Conservation (phyloP, 495 filamentous ascomycete species). For the Thermothielavioides terrestris region DNA sequence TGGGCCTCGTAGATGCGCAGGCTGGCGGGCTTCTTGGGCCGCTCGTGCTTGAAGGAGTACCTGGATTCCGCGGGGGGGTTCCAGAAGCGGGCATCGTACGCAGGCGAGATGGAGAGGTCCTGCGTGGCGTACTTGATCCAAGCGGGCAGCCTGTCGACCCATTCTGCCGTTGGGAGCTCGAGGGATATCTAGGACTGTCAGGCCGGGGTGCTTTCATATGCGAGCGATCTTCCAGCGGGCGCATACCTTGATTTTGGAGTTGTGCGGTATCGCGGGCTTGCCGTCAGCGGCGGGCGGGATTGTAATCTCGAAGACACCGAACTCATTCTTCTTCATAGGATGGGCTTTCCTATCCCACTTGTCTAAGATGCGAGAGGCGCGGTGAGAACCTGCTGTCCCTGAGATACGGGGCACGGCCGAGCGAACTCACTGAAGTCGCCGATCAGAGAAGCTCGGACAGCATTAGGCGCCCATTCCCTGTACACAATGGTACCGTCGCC, state of each 20-base stretch:
- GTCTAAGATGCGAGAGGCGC: too few relatives aligned
- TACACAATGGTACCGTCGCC: conserved; percentile 80
- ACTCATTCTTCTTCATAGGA: conserved; percentile 75
- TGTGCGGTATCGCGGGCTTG: conserved; percentile 73
- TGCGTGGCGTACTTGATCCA: conserved; percentile 98
- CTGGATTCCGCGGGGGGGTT: conserved; percentile 68
- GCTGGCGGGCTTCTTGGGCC: conserved; percentile 77
- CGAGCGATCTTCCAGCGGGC: neutral
- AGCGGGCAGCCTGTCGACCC: conserved; percentile 80
- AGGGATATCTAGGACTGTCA: conserved; percentile 60
- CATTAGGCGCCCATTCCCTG: conserved; percentile 94
- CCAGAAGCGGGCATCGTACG: conserved; percentile 95
- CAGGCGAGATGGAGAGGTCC: conserved; percentile 76
- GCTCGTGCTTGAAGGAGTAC: conserved; percentile 74
- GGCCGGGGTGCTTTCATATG: neutral
- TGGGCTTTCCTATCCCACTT: conserved; percentile 77
- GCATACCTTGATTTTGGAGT: conserved; percentile 88
- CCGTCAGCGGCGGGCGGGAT: conserved; percentile 64
- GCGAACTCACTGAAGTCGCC: conserved; percentile 87
- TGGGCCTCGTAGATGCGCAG: conserved; percentile 94
- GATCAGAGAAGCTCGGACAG: conserved; percentile 72
- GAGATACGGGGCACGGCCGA: too few relatives aligned
- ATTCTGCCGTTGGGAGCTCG: conserved; percentile 65
- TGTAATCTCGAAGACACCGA: conserved; percentile 80
- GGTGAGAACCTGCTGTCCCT: too few relatives aligned